These are phyloP conservation scores for Gastrodia elata DNA, from an alignment of 106 monocot genomes.

Conservation along the genomic window DNA sequence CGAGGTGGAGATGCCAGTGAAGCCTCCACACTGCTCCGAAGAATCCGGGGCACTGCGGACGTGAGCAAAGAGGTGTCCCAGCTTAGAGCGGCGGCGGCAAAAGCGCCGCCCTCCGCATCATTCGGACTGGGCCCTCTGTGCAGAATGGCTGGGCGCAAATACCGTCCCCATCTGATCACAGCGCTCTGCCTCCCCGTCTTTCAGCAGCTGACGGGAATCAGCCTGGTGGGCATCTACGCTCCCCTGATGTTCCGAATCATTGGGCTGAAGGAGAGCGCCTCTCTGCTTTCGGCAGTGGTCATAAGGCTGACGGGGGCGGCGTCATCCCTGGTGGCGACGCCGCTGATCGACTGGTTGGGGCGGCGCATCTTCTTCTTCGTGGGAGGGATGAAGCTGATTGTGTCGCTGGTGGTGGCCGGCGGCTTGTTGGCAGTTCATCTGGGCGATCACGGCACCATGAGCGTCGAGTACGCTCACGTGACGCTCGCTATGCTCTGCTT, in stretches of 20 bases:
- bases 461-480: neutral
- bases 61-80: conserved; percentile 30
- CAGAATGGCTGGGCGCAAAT: conserved; percentile 2
- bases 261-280: conserved; percentile 4
- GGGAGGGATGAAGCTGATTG: neutral
- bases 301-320: neutral
- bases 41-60: conserved; percentile 20
- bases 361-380: neutral
- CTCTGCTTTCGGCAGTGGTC: conserved; percentile 9
- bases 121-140: conserved; percentile 4
- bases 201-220: conserved; percentile 50
- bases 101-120: conserved; percentile 4
- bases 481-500: conserved; percentile 35
- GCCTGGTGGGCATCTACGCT: conserved; percentile 57
- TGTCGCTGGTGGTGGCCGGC: neutral
- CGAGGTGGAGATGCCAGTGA: conserved; percentile 11
- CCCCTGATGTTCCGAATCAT: conserved; percentile 15
- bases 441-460: neutral
- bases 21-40: neutral
- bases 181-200: conserved; percentile 29
- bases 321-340: conserved; percentile 14
- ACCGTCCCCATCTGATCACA: conserved; percentile 44
- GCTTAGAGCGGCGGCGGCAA: neutral
- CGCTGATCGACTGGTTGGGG: conserved; percentile 19
- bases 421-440: neutral